Percentiles rank a stretch among this genome's conserved stretches.
These are phyloP conservation scores for Gossypium gossypioides DNA, from an alignment of 441 rosid genomes.

Conservation along the genomic window DNA sequence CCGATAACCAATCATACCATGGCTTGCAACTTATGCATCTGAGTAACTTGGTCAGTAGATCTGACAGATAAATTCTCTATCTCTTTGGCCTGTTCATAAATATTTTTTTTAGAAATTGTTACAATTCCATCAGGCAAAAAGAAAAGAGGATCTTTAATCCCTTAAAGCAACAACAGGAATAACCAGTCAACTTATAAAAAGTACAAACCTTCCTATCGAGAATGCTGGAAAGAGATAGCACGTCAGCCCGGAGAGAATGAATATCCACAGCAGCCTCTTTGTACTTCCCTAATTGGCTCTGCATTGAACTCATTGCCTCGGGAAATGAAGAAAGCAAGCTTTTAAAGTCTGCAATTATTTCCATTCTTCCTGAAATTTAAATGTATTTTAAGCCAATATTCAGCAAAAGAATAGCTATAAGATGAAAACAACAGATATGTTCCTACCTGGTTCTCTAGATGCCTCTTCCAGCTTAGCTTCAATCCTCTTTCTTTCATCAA, in stretches of 20 bases:
- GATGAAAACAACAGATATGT: conserved; percentile 19
- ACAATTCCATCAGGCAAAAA: not conserved
- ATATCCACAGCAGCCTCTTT: conserved; percentile 74
- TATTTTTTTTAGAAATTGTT: not conserved
- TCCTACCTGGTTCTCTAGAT: conserved; percentile 65
- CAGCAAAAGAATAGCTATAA: not conserved
- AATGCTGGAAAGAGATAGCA: conserved; percentile 59
- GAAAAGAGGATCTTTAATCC: conserved; percentile 19
- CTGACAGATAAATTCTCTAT: conserved; percentile 47
- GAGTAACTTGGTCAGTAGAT: conserved; percentile 50
- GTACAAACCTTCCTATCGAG: conserved; percentile 68
- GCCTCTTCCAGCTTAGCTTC: conserved; percentile 60
- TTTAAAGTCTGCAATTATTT: conserved; percentile 72
- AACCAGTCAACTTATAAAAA: not conserved
- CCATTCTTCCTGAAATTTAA: conserved; percentile 69
- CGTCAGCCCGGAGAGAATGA: conserved; percentile 76
- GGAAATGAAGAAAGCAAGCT: conserved; percentile 81
- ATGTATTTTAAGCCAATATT: conserved; percentile 22
- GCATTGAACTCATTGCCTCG: conserved; percentile 78
- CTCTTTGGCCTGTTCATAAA: conserved; percentile 54
- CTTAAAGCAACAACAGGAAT: conserved; percentile 17
- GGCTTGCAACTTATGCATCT: conserved; percentile 54
- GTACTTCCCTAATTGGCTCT: conserved; percentile 55
- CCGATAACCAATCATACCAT: conserved; percentile 39
- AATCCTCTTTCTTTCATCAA: conserved; percentile 48